Evolutionary conservation across 2,329 filamentous ascomycete species (phyloP), one percentile per base, ranked within the genome.

Genomic region (Penicillium sumatraense): DNA sequence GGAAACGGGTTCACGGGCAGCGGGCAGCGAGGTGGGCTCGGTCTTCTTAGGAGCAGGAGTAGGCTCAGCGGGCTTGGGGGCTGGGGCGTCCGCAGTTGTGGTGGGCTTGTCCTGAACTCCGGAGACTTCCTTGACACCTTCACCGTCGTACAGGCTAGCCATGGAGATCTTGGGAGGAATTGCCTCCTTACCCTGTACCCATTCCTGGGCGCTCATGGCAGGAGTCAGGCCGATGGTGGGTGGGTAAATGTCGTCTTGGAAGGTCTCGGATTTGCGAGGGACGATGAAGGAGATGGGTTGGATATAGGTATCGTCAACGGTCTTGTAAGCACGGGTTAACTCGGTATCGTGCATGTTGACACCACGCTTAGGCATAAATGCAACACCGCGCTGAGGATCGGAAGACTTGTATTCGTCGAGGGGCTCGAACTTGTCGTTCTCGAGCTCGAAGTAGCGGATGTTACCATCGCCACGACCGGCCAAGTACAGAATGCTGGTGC

Each of bases 391-490:
- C 79, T 99, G 95, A 27, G 95, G 93, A 62, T 99, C 95, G 35
- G 83, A 81, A n/a, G 95, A 98, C 78, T 97, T 96, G 83, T 98
- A 95, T 75, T 98, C 93, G 60, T 92, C 96, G 51, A 99, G 81
- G 76, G 90, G 96, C 77, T 99, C 93, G 72, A 99, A 97, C 77
- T 97, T 97, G 82, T 98, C 93, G 78, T 98, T 96, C 72, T 96
- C 90, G 71, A 96, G 96, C 78, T 99, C 95, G 75, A 90, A 99
- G 83, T 99, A 99, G 61, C 95, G 93, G 71, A 99, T 99, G 78
- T 99, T 99, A 70, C 95, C 95, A 72, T 99, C 95, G 76, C 91
- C 95, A 81, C 98, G 98, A 72, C 95, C 95, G 68, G 95, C 95
- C 71, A 99, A 84, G 77, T 97, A 99, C 70, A 99, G 81, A 73